These are phyloP conservation scores for Chlamydomonas sp. DNA, from an alignment of 139 green algal species.

Conservation along the genomic window DNA sequence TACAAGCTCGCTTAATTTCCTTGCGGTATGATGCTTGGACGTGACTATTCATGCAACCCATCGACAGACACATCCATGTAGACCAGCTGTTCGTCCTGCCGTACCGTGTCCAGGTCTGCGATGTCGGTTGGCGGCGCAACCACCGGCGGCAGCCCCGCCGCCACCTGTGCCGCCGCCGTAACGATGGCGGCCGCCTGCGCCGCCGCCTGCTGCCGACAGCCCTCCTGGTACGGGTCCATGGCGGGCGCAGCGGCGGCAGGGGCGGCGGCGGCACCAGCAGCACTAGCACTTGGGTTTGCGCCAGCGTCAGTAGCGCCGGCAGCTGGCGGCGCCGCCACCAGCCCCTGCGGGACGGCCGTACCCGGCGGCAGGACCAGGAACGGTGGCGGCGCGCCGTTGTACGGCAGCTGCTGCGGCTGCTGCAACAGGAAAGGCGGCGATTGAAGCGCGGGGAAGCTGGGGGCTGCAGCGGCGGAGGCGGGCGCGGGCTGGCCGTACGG, in stretches of 20 bases:
- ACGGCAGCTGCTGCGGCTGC: background rate
- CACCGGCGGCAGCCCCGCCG: constrained; percentile 23
- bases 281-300: background rate
- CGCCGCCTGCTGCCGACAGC: constrained; percentile 21
- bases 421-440: background rate
- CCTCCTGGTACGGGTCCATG: constrained; percentile 17
- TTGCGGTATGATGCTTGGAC: too few species aligned
- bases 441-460: background rate
- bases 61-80: too few species aligned
- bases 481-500: background rate
- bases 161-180: constrained; percentile 27
- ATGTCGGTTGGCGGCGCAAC: constrained; percentile 14
- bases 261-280: too few species aligned
- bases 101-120: constrained; percentile 16
- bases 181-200: constrained; percentile 26
- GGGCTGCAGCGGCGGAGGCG: too few species aligned
- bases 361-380: too few species aligned
- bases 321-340: too few species aligned
- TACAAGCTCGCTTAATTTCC: too few species aligned
- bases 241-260: background rate
- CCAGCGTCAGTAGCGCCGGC: background rate
- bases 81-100: background rate
- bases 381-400: background rate
- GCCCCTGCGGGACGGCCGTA: too few species aligned
- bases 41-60: too few species aligned